phyloP scores from a whole-genome alignment of 163 green algal genomes.

The Trebouxia gelatinosa region DNA sequence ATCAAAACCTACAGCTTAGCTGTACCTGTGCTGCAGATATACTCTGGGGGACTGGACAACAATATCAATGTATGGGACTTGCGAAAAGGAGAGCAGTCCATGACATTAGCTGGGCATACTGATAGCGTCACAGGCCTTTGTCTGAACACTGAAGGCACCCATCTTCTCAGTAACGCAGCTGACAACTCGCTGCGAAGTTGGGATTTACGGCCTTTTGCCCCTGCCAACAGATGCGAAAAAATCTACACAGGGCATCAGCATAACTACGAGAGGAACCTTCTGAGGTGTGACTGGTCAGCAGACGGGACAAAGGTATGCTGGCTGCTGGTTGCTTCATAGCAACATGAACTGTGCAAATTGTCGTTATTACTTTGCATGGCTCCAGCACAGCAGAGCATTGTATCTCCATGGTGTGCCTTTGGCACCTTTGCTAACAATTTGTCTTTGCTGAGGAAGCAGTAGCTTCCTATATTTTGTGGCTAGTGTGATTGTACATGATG shows the following conservation, averaged over 20 bases:
- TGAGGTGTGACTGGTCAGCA: slow-evolving; percentile 89
- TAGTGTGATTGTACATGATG: too few relatives aligned
- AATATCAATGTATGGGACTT: slow-evolving; percentile 90
- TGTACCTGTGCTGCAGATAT: slow-evolving; percentile 73
- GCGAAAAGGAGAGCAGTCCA: slow-evolving; percentile 64
- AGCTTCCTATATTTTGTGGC: background rate
- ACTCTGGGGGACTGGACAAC: slow-evolving; percentile 89
- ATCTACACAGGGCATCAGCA: slow-evolving; percentile 79
- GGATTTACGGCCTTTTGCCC: slow-evolving; percentile 90
- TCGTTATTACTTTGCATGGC: too few relatives aligned
- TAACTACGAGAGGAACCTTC: slow-evolving; percentile 92
- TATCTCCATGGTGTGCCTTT: too few relatives aligned
- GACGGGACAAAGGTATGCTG: slow-evolving; percentile 62
- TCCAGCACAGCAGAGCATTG: too few relatives aligned
- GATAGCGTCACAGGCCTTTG: slow-evolving; percentile 83
- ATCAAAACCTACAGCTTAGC: too few relatives aligned
- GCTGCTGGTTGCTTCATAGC: too few relatives aligned
- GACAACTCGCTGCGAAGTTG: slow-evolving; percentile 92
- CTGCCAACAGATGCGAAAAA: slow-evolving; percentile 70
- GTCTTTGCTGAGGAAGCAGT: too few relatives aligned
- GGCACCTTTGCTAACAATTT: too few relatives aligned
- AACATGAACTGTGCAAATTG: too few relatives aligned
- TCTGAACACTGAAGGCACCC: slow-evolving; percentile 72
- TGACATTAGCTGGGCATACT: slow-evolving; percentile 78
- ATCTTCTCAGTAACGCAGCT: slow-evolving; percentile 90